Evolutionary conservation across 768 basidiomycete genomes (phyloP).

Genomic region (Boletus subcaerulescens): DNA sequence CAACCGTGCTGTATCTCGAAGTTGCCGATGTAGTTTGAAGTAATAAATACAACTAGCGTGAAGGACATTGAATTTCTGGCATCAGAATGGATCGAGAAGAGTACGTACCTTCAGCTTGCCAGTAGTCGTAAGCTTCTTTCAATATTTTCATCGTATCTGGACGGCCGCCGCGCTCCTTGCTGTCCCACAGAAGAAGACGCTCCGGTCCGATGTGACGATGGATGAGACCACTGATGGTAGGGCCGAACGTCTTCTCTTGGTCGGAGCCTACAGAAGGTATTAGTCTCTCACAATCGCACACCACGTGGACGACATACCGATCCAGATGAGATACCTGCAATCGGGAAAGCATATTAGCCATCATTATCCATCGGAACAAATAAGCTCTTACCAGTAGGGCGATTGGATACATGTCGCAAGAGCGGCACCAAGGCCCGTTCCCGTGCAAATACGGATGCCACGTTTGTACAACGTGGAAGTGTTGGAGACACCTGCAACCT

Average conservation of each 20-base stretch:
- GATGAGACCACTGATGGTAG: conserved; percentile 73
- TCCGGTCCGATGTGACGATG: conserved; percentile 69
- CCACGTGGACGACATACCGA: conserved; percentile 39
- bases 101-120: conserved; percentile 64
- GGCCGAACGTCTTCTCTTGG: conserved; percentile 82
- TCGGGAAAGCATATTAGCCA: conserved; percentile 1
- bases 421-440: conserved; percentile 78
- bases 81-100: neutral
- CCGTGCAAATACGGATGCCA: conserved; percentile 79
- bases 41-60: conserved; percentile 68
- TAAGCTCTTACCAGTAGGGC: conserved; percentile 54
- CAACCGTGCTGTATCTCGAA: conserved; percentile 77
- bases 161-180: conserved; percentile 67
- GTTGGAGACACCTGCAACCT: conserved; percentile 80
- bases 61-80: neutral
- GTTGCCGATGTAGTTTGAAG: conserved; percentile 79
- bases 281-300: conserved; percentile 4
- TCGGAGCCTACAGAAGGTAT: conserved; percentile 55
- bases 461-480: conserved; percentile 77
- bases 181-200: conserved; percentile 75
- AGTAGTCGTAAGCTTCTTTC: conserved; percentile 63
- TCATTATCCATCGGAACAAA: neutral
- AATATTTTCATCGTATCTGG: conserved; percentile 77
- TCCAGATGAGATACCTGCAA: conserved; percentile 75
- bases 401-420: conserved; percentile 78